phyloP scores from a whole-genome alignment of 2,329 filamentous ascomycete species.

The Paradendryphiella salina region DNA sequence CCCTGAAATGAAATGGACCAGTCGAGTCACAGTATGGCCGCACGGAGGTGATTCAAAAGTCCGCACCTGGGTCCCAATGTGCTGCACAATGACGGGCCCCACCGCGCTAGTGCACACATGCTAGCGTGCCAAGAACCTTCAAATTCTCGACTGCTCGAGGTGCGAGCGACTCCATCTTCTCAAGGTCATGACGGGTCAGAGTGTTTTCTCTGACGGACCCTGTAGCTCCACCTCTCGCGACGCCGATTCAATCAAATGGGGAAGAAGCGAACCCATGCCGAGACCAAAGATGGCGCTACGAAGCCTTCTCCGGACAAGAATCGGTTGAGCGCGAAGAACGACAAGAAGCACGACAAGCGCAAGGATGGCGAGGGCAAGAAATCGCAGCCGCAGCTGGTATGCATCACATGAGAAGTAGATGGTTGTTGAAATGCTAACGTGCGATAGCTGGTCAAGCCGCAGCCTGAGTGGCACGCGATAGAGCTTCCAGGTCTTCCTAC shows the following conservation, averaged over 20 bases:
- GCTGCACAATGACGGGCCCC: constrained; percentile 17
- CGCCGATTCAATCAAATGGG: constrained; percentile 44
- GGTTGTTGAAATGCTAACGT: constrained; percentile 20
- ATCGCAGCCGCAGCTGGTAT: constrained; percentile 40
- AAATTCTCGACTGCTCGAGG: constrained; percentile 16
- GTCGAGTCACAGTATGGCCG: constrained; percentile 32
- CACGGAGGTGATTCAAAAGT: constrained; percentile 24
- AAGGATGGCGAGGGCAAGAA: constrained; percentile 40
- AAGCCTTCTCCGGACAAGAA: constrained; percentile 42
- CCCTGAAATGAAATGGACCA: constrained; percentile 9
- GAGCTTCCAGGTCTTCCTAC: constrained; percentile 58
- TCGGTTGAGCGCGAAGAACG: constrained; percentile 35
- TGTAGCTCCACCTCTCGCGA: constrained; percentile 33
- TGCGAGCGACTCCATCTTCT: constrained; percentile 21
- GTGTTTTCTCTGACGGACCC: constrained; percentile 46
- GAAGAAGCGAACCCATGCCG: constrained; percentile 49
- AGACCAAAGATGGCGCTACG: constrained; percentile 47
- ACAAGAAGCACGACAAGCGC: constrained; percentile 37
- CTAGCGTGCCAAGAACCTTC: constrained; percentile 27
- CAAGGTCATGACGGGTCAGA: constrained; percentile 46
- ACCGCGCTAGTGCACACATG: constrained; percentile 23
- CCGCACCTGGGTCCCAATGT: constrained; percentile 14
- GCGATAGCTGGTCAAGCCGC: constrained; percentile 60
- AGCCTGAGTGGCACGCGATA: constrained; percentile 69
- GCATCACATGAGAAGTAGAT: constrained; percentile 7